A percentile compares a stretch with the other conserved stretches of the same genome.
phyloP scores from a whole-genome alignment of 305 asterid genomes.

The Withania somnifera region DNA sequence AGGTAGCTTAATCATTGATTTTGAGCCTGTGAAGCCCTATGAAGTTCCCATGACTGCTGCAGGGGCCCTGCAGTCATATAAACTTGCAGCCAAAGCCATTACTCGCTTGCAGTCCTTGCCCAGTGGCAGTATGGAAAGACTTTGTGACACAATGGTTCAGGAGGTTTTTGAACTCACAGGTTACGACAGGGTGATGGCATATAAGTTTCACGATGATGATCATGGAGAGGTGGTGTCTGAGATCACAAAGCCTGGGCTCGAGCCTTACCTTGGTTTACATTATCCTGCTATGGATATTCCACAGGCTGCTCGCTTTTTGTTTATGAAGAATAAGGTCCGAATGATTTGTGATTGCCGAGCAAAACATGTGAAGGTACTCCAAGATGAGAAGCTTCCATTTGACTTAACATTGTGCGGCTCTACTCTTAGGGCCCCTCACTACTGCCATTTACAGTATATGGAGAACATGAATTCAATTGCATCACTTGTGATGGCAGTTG shows the following conservation, averaged over 20 bases:
- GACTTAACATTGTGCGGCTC: conserved; percentile 88
- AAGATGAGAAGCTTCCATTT: conserved; percentile 60
- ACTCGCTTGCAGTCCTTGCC: conserved; percentile 73
- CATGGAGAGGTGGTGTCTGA: conserved; percentile 90
- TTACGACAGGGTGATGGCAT: conserved; percentile 86
- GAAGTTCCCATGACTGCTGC: conserved; percentile 98
- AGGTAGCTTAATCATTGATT: conserved; percentile 68
- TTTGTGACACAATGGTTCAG: conserved; percentile 84
- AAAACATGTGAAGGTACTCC: conserved; percentile 68
- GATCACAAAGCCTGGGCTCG: conserved; percentile 71
- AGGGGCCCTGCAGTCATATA: conserved; percentile 87
- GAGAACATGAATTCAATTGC: conserved; percentile 89
- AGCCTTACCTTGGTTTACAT: conserved; percentile 81
- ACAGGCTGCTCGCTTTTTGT: conserved; percentile 83
- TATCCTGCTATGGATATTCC: conserved; percentile 95
- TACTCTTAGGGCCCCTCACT: conserved; percentile 80
- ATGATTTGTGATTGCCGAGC: conserved; percentile 88
- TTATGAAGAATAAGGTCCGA: conserved; percentile 90
- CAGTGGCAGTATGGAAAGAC: conserved; percentile 71
- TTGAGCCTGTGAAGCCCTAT: conserved; percentile 95
- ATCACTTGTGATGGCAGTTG: conserved; percentile 84
- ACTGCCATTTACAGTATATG: conserved; percentile 88
- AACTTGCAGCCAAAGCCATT: conserved; percentile 91
- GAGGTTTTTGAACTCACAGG: conserved; percentile 94
- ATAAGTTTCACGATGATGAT: conserved; percentile 90